Evolutionary conservation across 768 basidiomycete genomes (phyloP), one percentile per base, ranked within the genome.

Genomic region (Tylopilus felleus): DNA sequence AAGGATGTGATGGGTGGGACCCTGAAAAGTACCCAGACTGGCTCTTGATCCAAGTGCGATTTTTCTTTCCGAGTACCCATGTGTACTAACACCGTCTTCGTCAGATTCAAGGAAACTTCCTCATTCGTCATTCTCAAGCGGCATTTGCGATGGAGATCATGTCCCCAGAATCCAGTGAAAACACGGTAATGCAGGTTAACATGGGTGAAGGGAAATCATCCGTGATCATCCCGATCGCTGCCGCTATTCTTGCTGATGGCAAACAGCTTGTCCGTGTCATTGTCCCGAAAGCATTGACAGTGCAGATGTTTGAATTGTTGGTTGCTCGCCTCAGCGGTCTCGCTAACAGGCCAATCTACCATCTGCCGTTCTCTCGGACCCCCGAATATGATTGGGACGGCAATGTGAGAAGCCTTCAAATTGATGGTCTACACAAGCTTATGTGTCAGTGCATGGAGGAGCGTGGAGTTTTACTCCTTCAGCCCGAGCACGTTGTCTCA

Each of bases 401-500:
- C 3, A 29, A 10, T 55, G 13, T 19, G 3, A 39, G 2, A 27
- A 54, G 4, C 50, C 17, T n/a, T 5, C 36, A 65, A 47, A 54
- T 69, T 10, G n/a, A 47, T 6, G 36, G 39, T 12, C 62, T 79
- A 10, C 55, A 56, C 13, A 12, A 39, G 6, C 51, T 80, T 8
- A 68, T 74, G 52, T 49, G 62, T 23, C 65, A 70, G 33, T 33
- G 33, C 8, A 33, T 33, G 33, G 33, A 12, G 8, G 33, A 33
- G 33, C 12, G 14, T 13, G 81, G 80, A 0, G 54, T 82, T 5
- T 60, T 81, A 7, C 62, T 82, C 1, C 57, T 68, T 8, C 79
- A 82, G 35, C 80, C 80, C 0, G 80, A 82, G 28, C 79, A 82
- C 36, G 72, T 78, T 3, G 67, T 82, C 3, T 82, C 80, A 0